Conservation (phyloP, 148 eudicot genomes). For the Bassia scoparia region DNA sequence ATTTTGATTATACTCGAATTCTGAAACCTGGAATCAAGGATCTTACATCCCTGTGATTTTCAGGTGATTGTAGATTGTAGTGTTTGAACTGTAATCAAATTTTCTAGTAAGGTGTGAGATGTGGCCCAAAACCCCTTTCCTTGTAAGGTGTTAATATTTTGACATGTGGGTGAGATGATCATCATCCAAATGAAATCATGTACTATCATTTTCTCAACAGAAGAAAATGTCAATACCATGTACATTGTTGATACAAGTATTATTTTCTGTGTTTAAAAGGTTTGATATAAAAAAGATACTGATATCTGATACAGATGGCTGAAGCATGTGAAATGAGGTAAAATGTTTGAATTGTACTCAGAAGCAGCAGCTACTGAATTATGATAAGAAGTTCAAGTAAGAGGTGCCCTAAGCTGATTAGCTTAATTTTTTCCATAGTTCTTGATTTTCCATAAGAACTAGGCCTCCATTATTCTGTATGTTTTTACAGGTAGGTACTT, state of each 20-base stretch:
- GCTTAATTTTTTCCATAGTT: neutral
- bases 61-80: conserved; percentile 4
- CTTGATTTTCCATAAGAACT: neutral
- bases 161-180: neutral
- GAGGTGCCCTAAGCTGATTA: neutral
- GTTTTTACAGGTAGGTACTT: neutral
- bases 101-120: conserved; percentile 3
- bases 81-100: conserved; percentile 1
- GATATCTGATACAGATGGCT: neutral
- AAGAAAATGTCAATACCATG: neutral
- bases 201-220: neutral
- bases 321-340: neutral
- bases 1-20: neutral
- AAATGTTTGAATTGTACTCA: neutral
- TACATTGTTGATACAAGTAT: neutral
- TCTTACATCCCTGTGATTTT: neutral
- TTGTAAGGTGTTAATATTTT: conserved; percentile 10
- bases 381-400: neutral
- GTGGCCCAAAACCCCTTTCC: neutral
- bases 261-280: neutral
- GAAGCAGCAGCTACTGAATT: neutral
- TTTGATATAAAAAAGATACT: neutral
- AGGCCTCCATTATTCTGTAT: conserved; percentile 1
- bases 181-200: neutral
- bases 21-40: conserved; percentile 8